Base-by-base conservation (phyloP, 306 rosid genomes). In the Ceratonia siliqua region DNA sequence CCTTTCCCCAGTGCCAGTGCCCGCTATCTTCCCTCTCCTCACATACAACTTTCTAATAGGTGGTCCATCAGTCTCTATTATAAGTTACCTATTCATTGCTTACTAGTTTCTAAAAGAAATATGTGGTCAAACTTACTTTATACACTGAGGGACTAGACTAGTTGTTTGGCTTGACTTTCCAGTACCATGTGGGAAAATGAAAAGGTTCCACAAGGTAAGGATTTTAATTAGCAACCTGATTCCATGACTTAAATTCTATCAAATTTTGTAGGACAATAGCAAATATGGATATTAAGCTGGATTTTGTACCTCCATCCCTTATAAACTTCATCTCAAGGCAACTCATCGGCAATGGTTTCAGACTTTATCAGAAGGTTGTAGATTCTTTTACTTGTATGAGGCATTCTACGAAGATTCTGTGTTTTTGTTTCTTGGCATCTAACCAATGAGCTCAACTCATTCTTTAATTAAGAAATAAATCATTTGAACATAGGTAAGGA, bases 281-380 rank as follows among this genome's bases (percentile, higher is more conserved):
- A 76, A 92, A 58, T 82, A 82, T 89, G 97, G 97, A 92, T 82
- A 70, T 92, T 58, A 92, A 92, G 92, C 80, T 92, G 87, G 96
- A 88, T 67, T 82, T 92, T 43, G 75, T 92, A 22, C 89, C 96
- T 17, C 96, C 97, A 17, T 83, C 96, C 54, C 82, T 92, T 49
- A 89, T 89, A 56, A 89, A 92, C 86, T 92, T 92, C 52, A 62
- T 92, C 72, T 80, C 96, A 22, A 82, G 97, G 76, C 96, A 92
- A 89, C 88, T 92, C 52, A 86, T 88, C 24, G 93, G 97, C 77
- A 87, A 71, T 63, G 96, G 93, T 78, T 88, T 92, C 88, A 81
- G 74, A 67, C 92, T 89, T 64, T 92, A 86, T 68, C 89, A 92
- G 54, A 88, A 92, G 97, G 97, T 89, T 62, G 70, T 30, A 67